Percentiles rank a stretch among this genome's conserved stretches.
These are phyloP conservation scores for Monosporascus cannonballus DNA, from an alignment of 2,329 filamentous ascomycete species.

Conservation along the genomic window DNA sequence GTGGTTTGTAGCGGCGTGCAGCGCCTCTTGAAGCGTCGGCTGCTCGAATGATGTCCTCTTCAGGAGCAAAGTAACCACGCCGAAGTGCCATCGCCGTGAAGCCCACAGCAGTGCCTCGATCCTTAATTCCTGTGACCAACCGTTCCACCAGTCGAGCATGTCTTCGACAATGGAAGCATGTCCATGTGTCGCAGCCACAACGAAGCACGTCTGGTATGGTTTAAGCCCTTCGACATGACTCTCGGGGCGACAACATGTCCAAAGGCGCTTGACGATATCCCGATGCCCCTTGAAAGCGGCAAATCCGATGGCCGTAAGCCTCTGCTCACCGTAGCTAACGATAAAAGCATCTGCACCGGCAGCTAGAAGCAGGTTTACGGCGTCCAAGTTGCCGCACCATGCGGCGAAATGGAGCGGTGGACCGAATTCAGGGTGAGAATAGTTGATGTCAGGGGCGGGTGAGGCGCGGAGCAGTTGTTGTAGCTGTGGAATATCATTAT, in stretches of 20 bases:
- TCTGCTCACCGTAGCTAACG: neutral
- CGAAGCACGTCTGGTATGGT: no score
- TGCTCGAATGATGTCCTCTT: slow-evolving; percentile 1
- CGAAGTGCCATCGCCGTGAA: slow-evolving; percentile 8
- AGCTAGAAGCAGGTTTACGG: neutral
- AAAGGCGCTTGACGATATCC: neutral
- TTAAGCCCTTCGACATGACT: no score
- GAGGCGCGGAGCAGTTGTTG: no score
- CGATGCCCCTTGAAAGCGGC: neutral
- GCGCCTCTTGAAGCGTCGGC: slow-evolving; percentile 3
- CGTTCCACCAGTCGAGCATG: slow-evolving; percentile 8
- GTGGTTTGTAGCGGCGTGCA: neutral
- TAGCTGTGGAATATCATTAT: no score
- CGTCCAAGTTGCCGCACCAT: neutral
- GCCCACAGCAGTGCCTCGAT: slow-evolving; percentile 6
- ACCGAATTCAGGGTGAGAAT: no score
- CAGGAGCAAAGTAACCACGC: slow-evolving; percentile 6
- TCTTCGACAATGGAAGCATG: slow-evolving; percentile 11
- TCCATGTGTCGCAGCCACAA: slow-evolving; percentile 5
- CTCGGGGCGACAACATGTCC: slow-evolving; percentile 2
- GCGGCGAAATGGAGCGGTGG: no score
- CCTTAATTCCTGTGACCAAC: slow-evolving; percentile 8
- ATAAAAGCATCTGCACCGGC: neutral
- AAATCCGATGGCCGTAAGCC: neutral
- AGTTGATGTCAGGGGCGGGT: no score